These are phyloP conservation scores for Populus trichocarpa DNA, from an alignment of 441 rosid species.

Conservation along the genomic window DNA sequence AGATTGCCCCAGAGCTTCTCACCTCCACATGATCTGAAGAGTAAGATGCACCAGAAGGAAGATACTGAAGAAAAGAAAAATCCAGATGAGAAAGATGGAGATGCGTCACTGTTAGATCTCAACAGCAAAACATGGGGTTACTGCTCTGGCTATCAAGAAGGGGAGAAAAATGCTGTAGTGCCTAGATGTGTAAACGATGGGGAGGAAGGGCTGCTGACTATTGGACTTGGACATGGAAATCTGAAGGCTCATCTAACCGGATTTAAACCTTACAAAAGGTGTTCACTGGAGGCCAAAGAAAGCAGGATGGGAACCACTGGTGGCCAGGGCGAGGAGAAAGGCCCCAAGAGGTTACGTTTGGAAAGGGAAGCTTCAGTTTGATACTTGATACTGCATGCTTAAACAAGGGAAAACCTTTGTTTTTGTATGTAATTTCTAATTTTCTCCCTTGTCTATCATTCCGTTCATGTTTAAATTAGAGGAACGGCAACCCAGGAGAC, in stretches of 20 bases:
- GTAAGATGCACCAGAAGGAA: slow-evolving; percentile 26
- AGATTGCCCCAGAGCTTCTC: slow-evolving; percentile 89
- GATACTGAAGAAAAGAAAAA: slow-evolving; percentile 35
- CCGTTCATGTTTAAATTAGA: slow-evolving; percentile 23
- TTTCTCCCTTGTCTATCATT: slow-evolving; percentile 23
- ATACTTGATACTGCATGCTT: slow-evolving; percentile 29
- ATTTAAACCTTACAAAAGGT: slow-evolving; percentile 95
- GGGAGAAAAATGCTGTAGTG: slow-evolving; percentile 27
- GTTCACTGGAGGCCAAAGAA: slow-evolving; percentile 78
- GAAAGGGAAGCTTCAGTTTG: slow-evolving; percentile 61
- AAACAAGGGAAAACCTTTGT: slow-evolving; percentile 30
- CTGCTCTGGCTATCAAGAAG: slow-evolving; percentile 31
- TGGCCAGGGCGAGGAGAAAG: slow-evolving; percentile 63
- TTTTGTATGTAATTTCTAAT: slow-evolving; percentile 30
- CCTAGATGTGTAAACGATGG: slow-evolving; percentile 22
- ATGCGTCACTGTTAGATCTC: slow-evolving; percentile 46
- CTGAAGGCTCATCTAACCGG: slow-evolving; percentile 64
- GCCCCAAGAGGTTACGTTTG: slow-evolving; percentile 77
- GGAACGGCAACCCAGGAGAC: slow-evolving; percentile 40
- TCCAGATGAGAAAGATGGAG: slow-evolving; percentile 23
- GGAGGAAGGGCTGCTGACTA: slow-evolving; percentile 43
- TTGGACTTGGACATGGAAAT: slow-evolving; percentile 56
- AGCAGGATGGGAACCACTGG: slow-evolving; percentile 34
- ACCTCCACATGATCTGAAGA: slow-evolving; percentile 42
- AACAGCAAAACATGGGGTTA: slow-evolving; percentile 33